Conservation (phyloP, 2,329 filamentous ascomycete species). For the Cladorrhinum sp. region DNA sequence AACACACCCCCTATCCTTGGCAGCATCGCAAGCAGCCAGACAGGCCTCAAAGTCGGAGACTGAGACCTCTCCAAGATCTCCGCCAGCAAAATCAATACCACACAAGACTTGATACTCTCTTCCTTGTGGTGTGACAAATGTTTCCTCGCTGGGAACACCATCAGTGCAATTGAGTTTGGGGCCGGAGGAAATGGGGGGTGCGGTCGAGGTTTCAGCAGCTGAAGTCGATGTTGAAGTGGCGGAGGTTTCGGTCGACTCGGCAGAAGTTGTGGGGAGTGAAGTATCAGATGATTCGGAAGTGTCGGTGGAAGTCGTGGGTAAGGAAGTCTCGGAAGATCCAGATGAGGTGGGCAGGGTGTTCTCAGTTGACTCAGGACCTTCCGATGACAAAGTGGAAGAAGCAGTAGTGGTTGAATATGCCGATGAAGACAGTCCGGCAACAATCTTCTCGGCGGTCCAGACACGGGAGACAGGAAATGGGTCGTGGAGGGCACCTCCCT, state of each 20-base stretch:
- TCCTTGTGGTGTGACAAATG: neutral
- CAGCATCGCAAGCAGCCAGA: neutral
- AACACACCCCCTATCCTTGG: neutral
- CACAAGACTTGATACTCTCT: neutral
- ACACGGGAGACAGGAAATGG: neutral
- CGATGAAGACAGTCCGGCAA: neutral
- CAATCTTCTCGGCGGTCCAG: neutral
- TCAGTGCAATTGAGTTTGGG: neutral
- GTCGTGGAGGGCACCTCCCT: neutral
- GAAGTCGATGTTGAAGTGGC: neutral
- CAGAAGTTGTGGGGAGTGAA: neutral
- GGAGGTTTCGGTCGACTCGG: neutral
- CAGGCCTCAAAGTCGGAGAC: neutral
- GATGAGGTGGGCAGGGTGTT: neutral
- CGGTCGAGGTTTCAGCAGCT: neutral
- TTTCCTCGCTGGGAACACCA: neutral
- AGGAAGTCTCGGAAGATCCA: neutral
- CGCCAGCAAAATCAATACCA: neutral
- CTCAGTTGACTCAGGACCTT: neutral
- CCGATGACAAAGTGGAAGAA: neutral
- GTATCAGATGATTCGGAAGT: neutral
- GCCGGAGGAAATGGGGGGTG: neutral
- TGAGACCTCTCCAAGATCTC: neutral
- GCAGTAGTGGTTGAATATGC: neutral
- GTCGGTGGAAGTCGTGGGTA: neutral